Percentiles rank a stretch among this genome's conserved stretches.
Evolutionary conservation across 2,329 filamentous ascomycete genomes (phyloP).

Genomic region (Waltergamsia citrina): DNA sequence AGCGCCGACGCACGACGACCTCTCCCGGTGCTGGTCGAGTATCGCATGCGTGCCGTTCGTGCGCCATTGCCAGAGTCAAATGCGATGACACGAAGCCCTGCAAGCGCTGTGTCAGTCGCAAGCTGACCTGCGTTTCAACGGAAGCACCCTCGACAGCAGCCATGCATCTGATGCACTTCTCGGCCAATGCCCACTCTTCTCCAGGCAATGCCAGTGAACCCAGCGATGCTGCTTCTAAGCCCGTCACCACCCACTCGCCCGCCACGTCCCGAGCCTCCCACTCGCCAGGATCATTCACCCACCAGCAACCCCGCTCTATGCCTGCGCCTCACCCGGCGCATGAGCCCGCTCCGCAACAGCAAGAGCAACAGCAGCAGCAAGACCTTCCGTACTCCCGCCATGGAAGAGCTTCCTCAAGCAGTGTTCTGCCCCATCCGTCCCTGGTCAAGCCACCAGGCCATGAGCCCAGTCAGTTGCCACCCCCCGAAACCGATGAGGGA

Average conservation of each 20-base stretch:
- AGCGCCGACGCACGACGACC: conserved; percentile 32
- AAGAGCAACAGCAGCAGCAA: conserved; percentile 1
- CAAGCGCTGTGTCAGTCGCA: conserved; percentile 36
- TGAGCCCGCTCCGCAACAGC: conserved; percentile 18
- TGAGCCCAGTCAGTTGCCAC: conserved; percentile 23
- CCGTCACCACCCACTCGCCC: conserved; percentile 2
- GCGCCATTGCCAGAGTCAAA: conserved; percentile 42
- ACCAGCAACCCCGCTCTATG: conserved; percentile 4
- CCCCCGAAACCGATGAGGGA: conserved; percentile 21
- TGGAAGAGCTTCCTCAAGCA: neutral
- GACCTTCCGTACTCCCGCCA: neutral
- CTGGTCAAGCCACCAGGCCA: conserved; percentile 4
- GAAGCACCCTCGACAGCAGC: conserved; percentile 28
- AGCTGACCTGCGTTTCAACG: conserved; percentile 30
- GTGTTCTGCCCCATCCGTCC: neutral
- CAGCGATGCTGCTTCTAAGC: conserved; percentile 5
- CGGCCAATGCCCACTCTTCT: conserved; percentile 21
- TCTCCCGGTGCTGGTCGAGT: conserved; percentile 38
- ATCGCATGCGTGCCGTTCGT: conserved; percentile 41
- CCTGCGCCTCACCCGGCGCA: conserved; percentile 5
- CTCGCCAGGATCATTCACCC: conserved; percentile 4
- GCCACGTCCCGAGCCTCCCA: conserved; percentile 1
- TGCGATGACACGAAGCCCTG: conserved; percentile 47
- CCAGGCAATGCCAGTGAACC: neutral
- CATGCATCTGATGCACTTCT: conserved; percentile 32